Base-by-base conservation (phyloP, 2,329 filamentous ascomycete genomes). In the Trichoderma arundinaceum region DNA sequence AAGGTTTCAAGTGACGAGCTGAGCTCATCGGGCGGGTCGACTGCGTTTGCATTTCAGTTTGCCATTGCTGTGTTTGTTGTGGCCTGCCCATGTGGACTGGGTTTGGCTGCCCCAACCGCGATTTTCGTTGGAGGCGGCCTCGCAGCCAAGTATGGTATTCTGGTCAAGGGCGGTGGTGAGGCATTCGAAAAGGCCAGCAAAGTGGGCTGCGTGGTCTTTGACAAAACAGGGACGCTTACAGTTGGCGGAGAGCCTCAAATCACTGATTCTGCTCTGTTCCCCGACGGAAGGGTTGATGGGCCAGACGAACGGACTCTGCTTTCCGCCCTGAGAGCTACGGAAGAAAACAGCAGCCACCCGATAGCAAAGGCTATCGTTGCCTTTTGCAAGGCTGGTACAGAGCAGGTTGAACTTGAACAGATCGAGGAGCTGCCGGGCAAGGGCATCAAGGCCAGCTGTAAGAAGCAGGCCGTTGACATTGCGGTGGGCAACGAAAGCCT, bases 31-130 rank as follows among this genome's bases (percentile, higher is more conserved):
- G 88, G 88, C n/a, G 86, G 88, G 9, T 91, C 88, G 86, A 83
- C 86, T 0, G 84, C 89, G 1, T 94, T 92, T 81, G 89, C 90
- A 2, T 83, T 95, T 51, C 88, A 92, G 68, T 95, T 94, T 72
- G 90, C 92, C 15, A 94, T 96, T 71, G 87, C 92, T 7, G 92
- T 95, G 12, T 95, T 96, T 70, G 91, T 96, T 39, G 89, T 96
- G 33, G 92, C 92, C 2, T 96, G 92, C 73, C 92, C 92, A 1
- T 96, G 92, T 72, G 92, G 92, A 2, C 83, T 96, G 13, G 92
- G 90, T 1, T 86, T 96, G 7, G 92, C 92, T n/a, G 92, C 92
- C 0, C 92, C 92, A 1, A 96, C 92, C 0, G 92, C 92, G 61
- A 86, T 96, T 39, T 94, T 94, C 69, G 92, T 95, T 9, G 92